Percentiles rank a stretch among this genome's conserved stretches.
Conservation (phyloP, 73 alveolate genomes). For the Stentor coeruleus region DNA sequence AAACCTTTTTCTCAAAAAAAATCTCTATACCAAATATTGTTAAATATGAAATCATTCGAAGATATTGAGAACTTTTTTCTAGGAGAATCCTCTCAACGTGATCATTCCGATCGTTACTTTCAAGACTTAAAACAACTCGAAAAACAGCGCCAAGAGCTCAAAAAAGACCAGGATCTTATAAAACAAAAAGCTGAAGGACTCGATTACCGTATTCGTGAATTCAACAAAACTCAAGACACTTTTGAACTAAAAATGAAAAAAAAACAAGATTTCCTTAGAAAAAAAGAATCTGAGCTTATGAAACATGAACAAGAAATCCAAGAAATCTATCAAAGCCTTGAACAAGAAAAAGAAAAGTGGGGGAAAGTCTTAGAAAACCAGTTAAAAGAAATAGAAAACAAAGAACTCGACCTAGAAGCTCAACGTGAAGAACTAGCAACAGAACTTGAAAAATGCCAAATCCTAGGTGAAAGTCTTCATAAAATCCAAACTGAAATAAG, state of each 20-base stretch:
- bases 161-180: not conserved
- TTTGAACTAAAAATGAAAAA: not conserved
- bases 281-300: not conserved
- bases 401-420: not conserved
- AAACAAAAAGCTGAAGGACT: not conserved
- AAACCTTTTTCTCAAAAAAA: not conserved
- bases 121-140: too few species aligned
- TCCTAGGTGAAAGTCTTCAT: not conserved
- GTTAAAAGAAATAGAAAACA: not conserved
- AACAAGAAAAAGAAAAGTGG: not conserved
- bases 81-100: not conserved
- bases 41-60: not conserved
- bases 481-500: not conserved
- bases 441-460: not conserved
- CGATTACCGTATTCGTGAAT: too few species aligned
- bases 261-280: not conserved
- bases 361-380: not conserved
- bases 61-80: not conserved
- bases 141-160: not conserved
- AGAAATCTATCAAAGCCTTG: not conserved
- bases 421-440: not conserved
- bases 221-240: not conserved
- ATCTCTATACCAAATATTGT: too few species aligned
- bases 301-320: not conserved
- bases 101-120: too few species aligned